phyloP scores from a whole-genome alignment of 2,329 filamentous ascomycete species.

The Sphaerulina vaccinii region DNA sequence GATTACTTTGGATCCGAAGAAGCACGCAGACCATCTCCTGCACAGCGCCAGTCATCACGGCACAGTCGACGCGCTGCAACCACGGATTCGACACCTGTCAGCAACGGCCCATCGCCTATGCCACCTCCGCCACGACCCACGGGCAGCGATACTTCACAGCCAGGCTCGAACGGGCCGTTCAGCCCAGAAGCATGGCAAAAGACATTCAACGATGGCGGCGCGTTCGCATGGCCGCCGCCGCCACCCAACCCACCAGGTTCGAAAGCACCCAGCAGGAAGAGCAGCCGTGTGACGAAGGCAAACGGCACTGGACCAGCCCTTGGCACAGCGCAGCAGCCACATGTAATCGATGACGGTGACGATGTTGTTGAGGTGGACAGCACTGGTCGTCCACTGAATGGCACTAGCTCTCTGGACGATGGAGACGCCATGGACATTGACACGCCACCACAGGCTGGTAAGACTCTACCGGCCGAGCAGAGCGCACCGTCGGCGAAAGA shows the following conservation, averaged over 20 bases:
- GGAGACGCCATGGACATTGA: constrained; percentile 52
- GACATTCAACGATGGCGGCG: constrained; percentile 44
- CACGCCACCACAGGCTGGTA: constrained; percentile 33
- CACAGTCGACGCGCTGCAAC: constrained; percentile 19
- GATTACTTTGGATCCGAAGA: constrained; percentile 43
- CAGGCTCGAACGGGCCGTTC: constrained; percentile 2
- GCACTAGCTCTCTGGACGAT: constrained; percentile 11
- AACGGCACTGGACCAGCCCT: constrained; percentile 9
- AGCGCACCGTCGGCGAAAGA: constrained; percentile 23
- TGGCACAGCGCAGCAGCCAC: constrained; percentile 27
- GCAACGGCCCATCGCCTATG: constrained; percentile 17
- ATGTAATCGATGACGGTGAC: constrained; percentile 35
- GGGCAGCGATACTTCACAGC: constrained; percentile 2
- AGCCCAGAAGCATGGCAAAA: constrained; percentile 43
- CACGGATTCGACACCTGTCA: constrained; percentile 17
- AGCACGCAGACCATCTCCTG: constrained; percentile 21
- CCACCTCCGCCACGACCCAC: constrained; percentile 1
- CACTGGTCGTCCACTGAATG: constrained; percentile 1
- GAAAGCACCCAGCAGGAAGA: constrained; percentile 32
- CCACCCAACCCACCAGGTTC: constrained; percentile 31
- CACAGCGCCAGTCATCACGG: constrained; percentile 16
- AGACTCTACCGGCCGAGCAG: constrained; percentile 12
- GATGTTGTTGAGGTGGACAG: constrained; percentile 25
- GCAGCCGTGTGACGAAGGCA: constrained; percentile 24
- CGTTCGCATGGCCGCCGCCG: constrained; percentile 38